A percentile compares a stretch with the other conserved stretches of the same genome.
These are phyloP conservation scores for Cryomyces minteri DNA, from an alignment of 495 filamentous ascomycete species.

Conservation along the genomic window DNA sequence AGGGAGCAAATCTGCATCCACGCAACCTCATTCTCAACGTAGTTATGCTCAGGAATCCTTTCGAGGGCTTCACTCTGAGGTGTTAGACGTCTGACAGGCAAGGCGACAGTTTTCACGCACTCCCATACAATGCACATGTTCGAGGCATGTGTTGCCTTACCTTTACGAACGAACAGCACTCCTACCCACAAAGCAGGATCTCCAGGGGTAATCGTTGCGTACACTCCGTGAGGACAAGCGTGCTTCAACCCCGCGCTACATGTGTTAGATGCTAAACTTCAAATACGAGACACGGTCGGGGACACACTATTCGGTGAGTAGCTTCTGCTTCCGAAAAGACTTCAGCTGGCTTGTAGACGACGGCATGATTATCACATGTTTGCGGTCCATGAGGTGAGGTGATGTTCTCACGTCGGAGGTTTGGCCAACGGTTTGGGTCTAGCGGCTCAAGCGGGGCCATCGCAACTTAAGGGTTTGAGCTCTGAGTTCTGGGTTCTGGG, in stretches of 20 bases:
- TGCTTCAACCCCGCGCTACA: constrained; percentile 62
- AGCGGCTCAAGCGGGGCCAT: no score
- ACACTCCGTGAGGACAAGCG: constrained; percentile 67
- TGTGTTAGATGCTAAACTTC: not conserved
- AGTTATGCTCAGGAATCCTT: no score
- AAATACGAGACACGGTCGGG: not conserved
- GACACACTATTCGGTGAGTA: constrained; percentile 8
- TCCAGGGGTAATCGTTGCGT: constrained; percentile 65
- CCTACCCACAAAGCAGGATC: constrained; percentile 70
- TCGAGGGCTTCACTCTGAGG: no score
- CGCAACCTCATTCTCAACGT: not conserved
- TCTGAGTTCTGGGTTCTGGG: no score
- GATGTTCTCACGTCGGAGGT: no score
- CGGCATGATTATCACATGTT: no score
- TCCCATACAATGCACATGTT: no score
- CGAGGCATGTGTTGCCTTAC: constrained; percentile 18
- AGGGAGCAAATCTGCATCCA: not conserved
- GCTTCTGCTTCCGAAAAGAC: constrained; percentile 1
- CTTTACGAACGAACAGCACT: constrained; percentile 79
- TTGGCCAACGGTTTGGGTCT: no score
- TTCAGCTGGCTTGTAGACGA: no score
- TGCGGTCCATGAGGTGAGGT: no score
- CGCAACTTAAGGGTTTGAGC: no score
- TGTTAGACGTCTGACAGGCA: not conserved
- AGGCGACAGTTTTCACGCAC: not conserved